A percentile compares a stretch with the other conserved stretches of the same genome.
phyloP scores from a whole-genome alignment of 2,329 filamentous ascomycete genomes.

The Ophiosphaerella herpotricha region DNA sequence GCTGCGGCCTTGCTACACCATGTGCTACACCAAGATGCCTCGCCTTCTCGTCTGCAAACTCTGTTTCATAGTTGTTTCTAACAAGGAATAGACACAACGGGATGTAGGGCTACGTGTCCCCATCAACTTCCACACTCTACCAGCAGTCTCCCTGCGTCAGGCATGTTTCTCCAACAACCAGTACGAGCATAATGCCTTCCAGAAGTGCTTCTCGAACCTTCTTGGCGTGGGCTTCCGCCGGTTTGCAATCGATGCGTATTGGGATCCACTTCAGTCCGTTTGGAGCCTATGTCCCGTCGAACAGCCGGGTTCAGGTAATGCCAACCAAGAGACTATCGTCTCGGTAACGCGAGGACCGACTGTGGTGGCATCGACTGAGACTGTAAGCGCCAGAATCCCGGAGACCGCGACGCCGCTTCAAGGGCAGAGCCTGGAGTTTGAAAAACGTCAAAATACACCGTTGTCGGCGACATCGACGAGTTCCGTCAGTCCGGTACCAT shows the following conservation, averaged over 20 bases:
- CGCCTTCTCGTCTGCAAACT: not conserved
- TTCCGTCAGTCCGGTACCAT: not conserved
- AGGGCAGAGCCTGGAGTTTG: slow-evolving; percentile 3
- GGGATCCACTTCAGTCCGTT: slow-evolving; percentile 58
- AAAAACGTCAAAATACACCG: slow-evolving; percentile 16
- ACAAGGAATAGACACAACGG: slow-evolving; percentile 59
- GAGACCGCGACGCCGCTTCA: slow-evolving; percentile 9
- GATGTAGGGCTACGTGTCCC: slow-evolving; percentile 64
- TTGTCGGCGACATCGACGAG: slow-evolving; percentile 2
- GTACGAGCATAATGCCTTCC: slow-evolving; percentile 58
- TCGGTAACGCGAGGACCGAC: slow-evolving; percentile 17
- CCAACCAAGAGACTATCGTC: slow-evolving; percentile 5
- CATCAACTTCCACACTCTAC: slow-evolving; percentile 64
- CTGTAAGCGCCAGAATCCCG: slow-evolving; percentile 21
- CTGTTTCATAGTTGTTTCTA: slow-evolving; percentile 4
- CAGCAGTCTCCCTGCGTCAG: slow-evolving; percentile 60
- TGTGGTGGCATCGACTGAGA: slow-evolving; percentile 19
- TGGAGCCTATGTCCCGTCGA: slow-evolving; percentile 68
- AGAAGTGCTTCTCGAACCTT: slow-evolving; percentile 66
- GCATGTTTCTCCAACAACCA: slow-evolving; percentile 62
- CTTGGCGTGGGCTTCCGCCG: slow-evolving; percentile 63
- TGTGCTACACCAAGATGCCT: not conserved
- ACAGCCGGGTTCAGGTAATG: slow-evolving; percentile 45
- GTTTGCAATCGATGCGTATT: slow-evolving; percentile 66
- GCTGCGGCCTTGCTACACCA: not conserved